Percentiles rank a stretch among this genome's conserved stretches.
These are phyloP conservation scores for Coemansia asiatica DNA, from an alignment of 192 early-diverging fungal species.

Conservation along the genomic window DNA sequence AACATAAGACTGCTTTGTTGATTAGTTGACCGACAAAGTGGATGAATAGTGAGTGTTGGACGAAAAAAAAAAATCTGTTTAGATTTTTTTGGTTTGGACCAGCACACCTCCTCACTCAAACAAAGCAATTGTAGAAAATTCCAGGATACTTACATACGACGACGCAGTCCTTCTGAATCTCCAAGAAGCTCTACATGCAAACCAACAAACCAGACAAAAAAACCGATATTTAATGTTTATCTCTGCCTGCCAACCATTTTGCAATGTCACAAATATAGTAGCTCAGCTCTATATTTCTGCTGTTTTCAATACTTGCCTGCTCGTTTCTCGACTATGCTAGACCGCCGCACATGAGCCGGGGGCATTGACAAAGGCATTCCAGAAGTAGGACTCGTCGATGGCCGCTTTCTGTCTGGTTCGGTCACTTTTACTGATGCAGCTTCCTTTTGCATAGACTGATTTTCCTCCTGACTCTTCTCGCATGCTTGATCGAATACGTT, in stretches of 20 bases:
- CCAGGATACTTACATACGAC: conserved; percentile 49
- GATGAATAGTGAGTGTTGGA: too few relatives aligned
- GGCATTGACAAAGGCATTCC: background rate
- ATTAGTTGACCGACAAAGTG: background rate
- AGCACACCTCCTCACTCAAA: too few relatives aligned
- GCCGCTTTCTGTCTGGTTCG: background rate
- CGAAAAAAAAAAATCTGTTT: too few relatives aligned
- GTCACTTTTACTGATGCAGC: background rate
- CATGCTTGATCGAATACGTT: background rate
- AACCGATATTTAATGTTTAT: background rate
- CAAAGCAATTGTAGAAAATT: too few relatives aligned
- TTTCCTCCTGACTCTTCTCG: background rate
- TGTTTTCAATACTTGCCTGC: conserved; percentile 6
- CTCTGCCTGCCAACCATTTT: too few relatives aligned
- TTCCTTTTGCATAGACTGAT: background rate
- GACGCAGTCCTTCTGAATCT: conserved; percentile 41
- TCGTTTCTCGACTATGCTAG: conserved; percentile 24
- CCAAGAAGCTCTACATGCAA: conserved; percentile 41
- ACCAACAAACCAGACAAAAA: conserved; percentile 2
- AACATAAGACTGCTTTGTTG: background rate
- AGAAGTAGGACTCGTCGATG: background rate
- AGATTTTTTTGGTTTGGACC: too few relatives aligned
- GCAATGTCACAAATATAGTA: too few relatives aligned
- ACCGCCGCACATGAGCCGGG: conserved; percentile 6
- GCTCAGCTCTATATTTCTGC: too few relatives aligned